Base-by-base conservation (phyloP, 192 early-diverging fungal species). In the Entomortierella beljakovae region DNA sequence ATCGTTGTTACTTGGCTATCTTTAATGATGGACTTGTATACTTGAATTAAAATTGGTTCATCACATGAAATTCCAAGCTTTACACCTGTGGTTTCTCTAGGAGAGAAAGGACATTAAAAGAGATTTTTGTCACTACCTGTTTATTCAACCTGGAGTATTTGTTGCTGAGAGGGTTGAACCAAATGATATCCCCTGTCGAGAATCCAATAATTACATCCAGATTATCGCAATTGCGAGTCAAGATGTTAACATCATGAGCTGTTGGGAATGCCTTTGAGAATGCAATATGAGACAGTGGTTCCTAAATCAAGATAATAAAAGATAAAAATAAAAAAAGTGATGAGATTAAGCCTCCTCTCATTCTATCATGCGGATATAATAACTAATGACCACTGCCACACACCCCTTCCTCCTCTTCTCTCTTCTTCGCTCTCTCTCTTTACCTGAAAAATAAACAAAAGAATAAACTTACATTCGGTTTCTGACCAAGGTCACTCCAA, bases 191-290 rank as follows among this genome's bases (percentile, higher is more conserved):
- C 18, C 94, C 94, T 22, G 90, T 86, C 7, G 86, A 87, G 68
- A 89, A 91, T 8, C 94, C 96, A 82, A 96, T 90, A n/a, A 96
- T 85, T 8, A 95, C 86, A 64, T 97, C 94, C 62, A 98, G 70
- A 57, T 89, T 92, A 48, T 93, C 84, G 51, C 80, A 84, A 43
- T 80, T 89, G 22, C 91, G 76, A 3, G 91, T 94, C 18, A 90
- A 54, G 26, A 84, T 64, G 79, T 96, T 97, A n/a, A 97, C 87
- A 80, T 94, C 96, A 72, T 95, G 92, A 61, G 93, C 95, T 3
- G 92, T 92, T 1, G 96, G 92, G 56, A 88, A 88, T n/a, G 88
- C 90, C 48, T 92, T 88, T 20, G 88, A 81, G 59, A 99, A 90
- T 40, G 90, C 82, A 3, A 97, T 82, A 11, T 89, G 86, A 11